These are phyloP conservation scores for Microdochium paspali DNA, from an alignment of 2,329 filamentous ascomycete species.

Conservation along the genomic window DNA sequence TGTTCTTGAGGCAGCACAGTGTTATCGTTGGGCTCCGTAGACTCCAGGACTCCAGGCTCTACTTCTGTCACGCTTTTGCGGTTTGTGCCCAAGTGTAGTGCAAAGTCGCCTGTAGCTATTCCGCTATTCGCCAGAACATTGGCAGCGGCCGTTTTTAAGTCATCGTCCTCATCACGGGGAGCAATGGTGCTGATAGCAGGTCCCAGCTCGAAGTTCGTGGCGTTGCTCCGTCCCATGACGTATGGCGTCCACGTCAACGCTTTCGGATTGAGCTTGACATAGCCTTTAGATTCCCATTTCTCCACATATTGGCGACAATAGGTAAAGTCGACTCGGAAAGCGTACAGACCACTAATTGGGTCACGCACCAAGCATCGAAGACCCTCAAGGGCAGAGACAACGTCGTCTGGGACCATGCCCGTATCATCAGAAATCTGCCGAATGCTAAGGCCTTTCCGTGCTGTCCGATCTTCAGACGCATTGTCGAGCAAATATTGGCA, in stretches of 20 bases:
- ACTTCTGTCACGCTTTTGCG: not conserved
- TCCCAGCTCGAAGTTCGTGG: conserved; percentile 73
- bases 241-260: conserved; percentile 92
- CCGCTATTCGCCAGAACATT: conserved; percentile 19
- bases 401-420: conserved; percentile 92
- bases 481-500: conserved; percentile 71
- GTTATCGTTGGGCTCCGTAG: conserved; percentile 27
- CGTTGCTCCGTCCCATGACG: conserved; percentile 82
- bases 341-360: conserved; percentile 79
- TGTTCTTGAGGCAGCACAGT: conserved; percentile 8
- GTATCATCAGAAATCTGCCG: conserved; percentile 75
- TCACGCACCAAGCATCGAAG: conserved; percentile 84
- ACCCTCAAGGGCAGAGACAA: conserved; percentile 86
- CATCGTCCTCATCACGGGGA: conserved; percentile 67
- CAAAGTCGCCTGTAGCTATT: conserved; percentile 20
- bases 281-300: conserved; percentile 83
- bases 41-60: conserved; percentile 23
- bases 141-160: conserved; percentile 20
- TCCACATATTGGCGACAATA: conserved; percentile 83
- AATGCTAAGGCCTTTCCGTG: conserved; percentile 46
- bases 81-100: conserved; percentile 1
- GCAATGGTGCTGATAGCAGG: conserved; percentile 79
- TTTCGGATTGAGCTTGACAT: conserved; percentile 73
- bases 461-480: conserved; percentile 24
- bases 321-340: conserved; percentile 73